Conservation (phyloP, 345 rosid species). For the Schrenkiella parvula region DNA sequence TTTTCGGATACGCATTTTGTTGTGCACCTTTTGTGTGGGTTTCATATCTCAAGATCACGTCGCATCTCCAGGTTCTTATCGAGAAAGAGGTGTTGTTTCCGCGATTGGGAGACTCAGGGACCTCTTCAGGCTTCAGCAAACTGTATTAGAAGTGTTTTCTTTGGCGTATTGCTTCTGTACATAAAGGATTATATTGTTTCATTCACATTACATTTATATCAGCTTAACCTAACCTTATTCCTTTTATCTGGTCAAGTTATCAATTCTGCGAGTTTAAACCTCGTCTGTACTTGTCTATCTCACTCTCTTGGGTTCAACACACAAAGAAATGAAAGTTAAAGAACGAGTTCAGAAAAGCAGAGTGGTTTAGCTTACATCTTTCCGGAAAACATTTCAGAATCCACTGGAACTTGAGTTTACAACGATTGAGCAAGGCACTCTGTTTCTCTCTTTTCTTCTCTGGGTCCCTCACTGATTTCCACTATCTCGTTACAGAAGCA, state of each 20-base stretch:
- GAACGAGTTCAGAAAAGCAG: background rate
- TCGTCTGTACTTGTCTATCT: background rate
- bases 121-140: slow-evolving; percentile 47
- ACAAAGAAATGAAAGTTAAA: background rate
- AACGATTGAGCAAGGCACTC: background rate
- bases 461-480: background rate
- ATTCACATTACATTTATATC: slow-evolving; percentile 11
- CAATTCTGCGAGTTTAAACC: background rate
- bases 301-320: background rate
- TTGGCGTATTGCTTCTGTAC: slow-evolving; percentile 25
- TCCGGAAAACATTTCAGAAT: background rate
- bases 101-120: slow-evolving; percentile 51
- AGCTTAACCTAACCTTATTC: slow-evolving; percentile 1
- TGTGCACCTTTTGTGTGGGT: slow-evolving; percentile 71
- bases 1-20: slow-evolving; percentile 74
- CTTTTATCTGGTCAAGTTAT: background rate
- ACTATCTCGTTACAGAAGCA: background rate
- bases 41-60: slow-evolving; percentile 46
- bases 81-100: slow-evolving; percentile 83
- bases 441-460: background rate
- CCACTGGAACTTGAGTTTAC: background rate
- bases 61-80: slow-evolving; percentile 59
- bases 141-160: slow-evolving; percentile 34
- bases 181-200: slow-evolving; percentile 22
- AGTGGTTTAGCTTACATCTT: background rate